Base-by-base conservation (phyloP, 805 yeast genomes). In the Hanseniaspora valbyensis region DNA sequence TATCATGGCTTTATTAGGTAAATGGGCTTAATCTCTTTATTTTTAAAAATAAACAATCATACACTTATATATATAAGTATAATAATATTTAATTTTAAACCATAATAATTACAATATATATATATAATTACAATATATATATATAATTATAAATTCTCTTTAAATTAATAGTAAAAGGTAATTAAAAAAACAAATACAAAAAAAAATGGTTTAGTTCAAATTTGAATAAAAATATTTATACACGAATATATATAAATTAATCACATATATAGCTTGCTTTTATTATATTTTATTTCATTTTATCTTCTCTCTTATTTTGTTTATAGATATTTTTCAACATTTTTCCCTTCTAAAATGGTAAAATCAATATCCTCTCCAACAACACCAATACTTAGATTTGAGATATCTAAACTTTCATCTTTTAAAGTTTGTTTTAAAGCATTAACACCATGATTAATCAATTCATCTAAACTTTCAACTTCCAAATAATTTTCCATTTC, bases 361-460 rank as follows among this genome's bases (percentile, higher is more conserved):
- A 90, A 88, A 21, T 78, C 76, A 38, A 74, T 72, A 57, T 78
- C 94, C 56, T 77, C 72, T 30, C 96, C 96, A n/a, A 90, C 97
- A 45, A 88, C 77, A 42, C 95, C 94, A 56, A 92, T 84, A 1
- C 95, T 82, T 4, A 96, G 84, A 68, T 92, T 92, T 54, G 80
- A 77, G 49, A 74, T 69, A 36, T 81, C 86, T 64, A 92, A 76
- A 64, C 92, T 95, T 64, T 87, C 89, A 65, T 92, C 99, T 67
- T 89, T 96, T 59, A 92, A 72, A 0, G 97, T 90, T 61, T 92
- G 97, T 66, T 96, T 81, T 62, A 92, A 74, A 0, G 98, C 95
- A 57, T 80, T 81, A 58, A 92, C 80, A 3, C 95, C 97, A 59
- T 80, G 88, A 39, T 81, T 78, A 54, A 92, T 79, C 57, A 92